Conservation (phyloP, 345 rosid species). For the Rhodamnia rubescens region DNA sequence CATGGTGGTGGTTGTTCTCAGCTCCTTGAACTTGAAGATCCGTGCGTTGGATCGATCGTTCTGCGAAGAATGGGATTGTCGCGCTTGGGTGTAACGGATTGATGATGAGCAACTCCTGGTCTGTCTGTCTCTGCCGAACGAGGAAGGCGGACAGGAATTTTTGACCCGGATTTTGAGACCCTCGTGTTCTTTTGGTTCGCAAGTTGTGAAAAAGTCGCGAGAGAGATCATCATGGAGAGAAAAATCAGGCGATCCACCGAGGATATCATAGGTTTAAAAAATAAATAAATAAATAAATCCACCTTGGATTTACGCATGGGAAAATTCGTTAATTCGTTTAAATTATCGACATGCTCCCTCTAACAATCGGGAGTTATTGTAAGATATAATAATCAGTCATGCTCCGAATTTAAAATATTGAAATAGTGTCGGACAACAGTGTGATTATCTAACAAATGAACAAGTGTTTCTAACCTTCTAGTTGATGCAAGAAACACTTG, state of each 20-base stretch:
- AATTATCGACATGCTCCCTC: not conserved
- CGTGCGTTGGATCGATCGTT: not conserved
- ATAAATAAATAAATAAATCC: no score
- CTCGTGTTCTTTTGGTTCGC: not conserved
- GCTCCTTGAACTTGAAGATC: not conserved
- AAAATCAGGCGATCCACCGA: no score
- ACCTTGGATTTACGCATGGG: not conserved
- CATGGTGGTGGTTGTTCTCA: not conserved
- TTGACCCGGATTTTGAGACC: not conserved
- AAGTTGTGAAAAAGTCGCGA: not conserved
- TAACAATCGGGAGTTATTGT: not conserved
- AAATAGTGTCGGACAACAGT: not conserved
- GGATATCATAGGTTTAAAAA: not conserved
- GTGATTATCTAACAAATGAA: not conserved
- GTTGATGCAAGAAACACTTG: not conserved
- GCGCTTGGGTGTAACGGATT: not conserved
- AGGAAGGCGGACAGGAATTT: not conserved
- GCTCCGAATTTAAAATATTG: not conserved
- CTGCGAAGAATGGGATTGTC: no score
- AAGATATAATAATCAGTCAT: not conserved
- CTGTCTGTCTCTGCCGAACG: not conserved
- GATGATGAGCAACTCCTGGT: not conserved
- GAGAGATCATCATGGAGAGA: not conserved
- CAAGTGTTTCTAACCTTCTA: not conserved
- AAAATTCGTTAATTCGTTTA: not conserved